Base-by-base conservation (phyloP, 768 basidiomycete species). In the Leccinum sublutescens region DNA sequence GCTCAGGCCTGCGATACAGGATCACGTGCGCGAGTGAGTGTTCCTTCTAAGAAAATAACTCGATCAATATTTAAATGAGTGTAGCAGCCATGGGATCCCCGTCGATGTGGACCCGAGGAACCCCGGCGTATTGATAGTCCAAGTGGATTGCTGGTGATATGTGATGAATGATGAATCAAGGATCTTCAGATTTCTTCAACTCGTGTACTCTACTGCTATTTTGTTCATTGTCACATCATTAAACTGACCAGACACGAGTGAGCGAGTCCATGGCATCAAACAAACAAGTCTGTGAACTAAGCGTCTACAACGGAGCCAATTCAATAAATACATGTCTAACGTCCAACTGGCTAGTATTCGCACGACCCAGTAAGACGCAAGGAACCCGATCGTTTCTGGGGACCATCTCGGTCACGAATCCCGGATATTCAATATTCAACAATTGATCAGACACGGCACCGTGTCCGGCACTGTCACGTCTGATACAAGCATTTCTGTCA, bases 1-100 rank as follows among this genome's bases (percentile, higher is more conserved):
- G 73, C 80, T 98, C 67, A 94, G 88, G 69, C 96, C 96, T 25
- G 95, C 94, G 6, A 87, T 98, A 59, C 87, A 93, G 71, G 83
- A 87, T 11, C 77, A 93, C 36, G 88, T 97, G 82, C 77, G 78
- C 63, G 89, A 83, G 91, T 92, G 66, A 57, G 82, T 67, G 23
- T 54, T 27, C 38, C 8, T 10, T 9, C 8, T 29, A 29, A 31
- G 15, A 21, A 21, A 40, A 3, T 5, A 5, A 10, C 6, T 56
- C 50, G 6, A 9, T 23, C 3, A 36, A 5, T 4, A 29, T 45
- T 47, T 64, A 11, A 69, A 19, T 15, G 15, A 4, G 17, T 29
- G 52, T 53, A 50, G 6, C 65, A 95, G 93, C 66, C 83, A 91
- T 68, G 80, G 83, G 56, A 76, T 96, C 8, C 75, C 76, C 1